phyloP scores from a whole-genome alignment of 768 basidiomycete genomes.

The Pilatotrama ljubarskyi region DNA sequence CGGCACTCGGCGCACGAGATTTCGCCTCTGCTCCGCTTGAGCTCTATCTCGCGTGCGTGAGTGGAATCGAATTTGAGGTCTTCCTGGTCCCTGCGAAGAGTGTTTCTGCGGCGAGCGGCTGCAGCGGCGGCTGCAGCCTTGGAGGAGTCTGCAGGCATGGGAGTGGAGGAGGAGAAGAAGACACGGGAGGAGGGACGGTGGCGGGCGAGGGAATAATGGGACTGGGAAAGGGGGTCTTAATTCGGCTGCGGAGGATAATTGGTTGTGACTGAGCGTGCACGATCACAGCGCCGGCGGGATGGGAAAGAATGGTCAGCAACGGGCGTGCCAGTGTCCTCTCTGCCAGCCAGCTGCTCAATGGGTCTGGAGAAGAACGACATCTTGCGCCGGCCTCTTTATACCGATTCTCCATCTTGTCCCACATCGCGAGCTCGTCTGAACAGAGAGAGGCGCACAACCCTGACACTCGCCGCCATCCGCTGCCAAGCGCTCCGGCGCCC shows the following conservation, averaged over 20 bases:
- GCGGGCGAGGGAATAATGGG: neutral
- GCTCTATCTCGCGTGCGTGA: slow-evolving; percentile 55
- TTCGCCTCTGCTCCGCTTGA: slow-evolving; percentile 73
- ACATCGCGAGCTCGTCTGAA: too few species aligned
- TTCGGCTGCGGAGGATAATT: slow-evolving; percentile 20
- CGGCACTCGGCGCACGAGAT: slow-evolving; percentile 83
- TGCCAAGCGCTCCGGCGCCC: neutral
- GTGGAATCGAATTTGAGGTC: slow-evolving; percentile 27
- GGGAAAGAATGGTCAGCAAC: neutral
- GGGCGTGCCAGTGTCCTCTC: neutral
- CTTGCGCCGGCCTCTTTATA: slow-evolving; percentile 11
- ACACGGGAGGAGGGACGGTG: slow-evolving; percentile 13
- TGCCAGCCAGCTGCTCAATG: neutral
- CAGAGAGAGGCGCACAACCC: neutral
- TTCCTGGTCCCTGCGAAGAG: slow-evolving; percentile 26
- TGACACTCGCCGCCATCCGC: neutral
- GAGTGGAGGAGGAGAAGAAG: slow-evolving; percentile 6
- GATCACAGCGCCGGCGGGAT: slow-evolving; percentile 14
- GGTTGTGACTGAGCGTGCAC: slow-evolving; percentile 4
- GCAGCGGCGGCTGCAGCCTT: slow-evolving; percentile 21
- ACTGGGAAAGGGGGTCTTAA: slow-evolving; percentile 2
- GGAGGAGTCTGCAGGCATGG: slow-evolving; percentile 30
- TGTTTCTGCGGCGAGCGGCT: slow-evolving; percentile 25
- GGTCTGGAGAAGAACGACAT: neutral
- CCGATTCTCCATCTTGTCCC: neutral